Percentiles rank a stretch among this genome's conserved stretches.
phyloP scores from a whole-genome alignment of 1,284 basidiomycete species.

The Grifola frondosa region DNA sequence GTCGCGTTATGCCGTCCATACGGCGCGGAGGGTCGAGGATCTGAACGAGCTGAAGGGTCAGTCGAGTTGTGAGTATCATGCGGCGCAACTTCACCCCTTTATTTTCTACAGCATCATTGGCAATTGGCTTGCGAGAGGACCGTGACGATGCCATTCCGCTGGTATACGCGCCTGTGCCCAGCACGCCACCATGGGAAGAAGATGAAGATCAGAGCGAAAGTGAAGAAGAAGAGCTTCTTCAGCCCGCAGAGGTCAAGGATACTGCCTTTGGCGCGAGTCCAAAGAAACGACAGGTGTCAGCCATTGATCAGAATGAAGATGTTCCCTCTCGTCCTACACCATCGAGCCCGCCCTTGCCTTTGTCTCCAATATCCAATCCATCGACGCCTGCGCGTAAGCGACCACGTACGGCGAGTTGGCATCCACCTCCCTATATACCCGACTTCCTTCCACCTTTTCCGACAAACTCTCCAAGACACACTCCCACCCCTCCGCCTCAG shows the following conservation, averaged over 20 bases:
- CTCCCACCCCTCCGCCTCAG: slow-evolving; percentile 31
- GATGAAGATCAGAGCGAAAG: slow-evolving; percentile 41
- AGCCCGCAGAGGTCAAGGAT: slow-evolving; percentile 14
- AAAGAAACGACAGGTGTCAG: slow-evolving; percentile 11
- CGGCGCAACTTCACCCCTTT: slow-evolving; percentile 19
- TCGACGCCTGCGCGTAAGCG: slow-evolving; percentile 55
- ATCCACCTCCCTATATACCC: slow-evolving; percentile 61
- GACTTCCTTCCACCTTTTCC: slow-evolving; percentile 69
- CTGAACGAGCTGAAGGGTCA: slow-evolving; percentile 69
- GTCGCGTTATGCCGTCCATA: slow-evolving; percentile 60
- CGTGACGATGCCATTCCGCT: slow-evolving; percentile 56
- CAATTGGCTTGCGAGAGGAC: slow-evolving; percentile 54
- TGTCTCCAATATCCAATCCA: slow-evolving; percentile 59
- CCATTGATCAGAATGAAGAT: slow-evolving; percentile 13
- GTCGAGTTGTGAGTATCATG: slow-evolving; percentile 27
- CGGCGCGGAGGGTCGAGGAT: slow-evolving; percentile 63
- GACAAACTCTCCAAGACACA: slow-evolving; percentile 33
- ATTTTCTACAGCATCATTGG: slow-evolving; percentile 51
- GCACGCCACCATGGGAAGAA: slow-evolving; percentile 22
- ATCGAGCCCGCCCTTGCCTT: slow-evolving; percentile 45
- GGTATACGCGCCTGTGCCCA: slow-evolving; percentile 46
- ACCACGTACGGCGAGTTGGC: slow-evolving; percentile 52
- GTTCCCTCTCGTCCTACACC: slow-evolving; percentile 30
- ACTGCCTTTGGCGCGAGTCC: slow-evolving; percentile 15
- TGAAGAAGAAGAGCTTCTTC: slow-evolving; percentile 17